Evolutionary conservation across 305 asterid genomes (phyloP), one percentile per base, ranked within the genome.

Genomic region (Euphrasia arctica): DNA sequence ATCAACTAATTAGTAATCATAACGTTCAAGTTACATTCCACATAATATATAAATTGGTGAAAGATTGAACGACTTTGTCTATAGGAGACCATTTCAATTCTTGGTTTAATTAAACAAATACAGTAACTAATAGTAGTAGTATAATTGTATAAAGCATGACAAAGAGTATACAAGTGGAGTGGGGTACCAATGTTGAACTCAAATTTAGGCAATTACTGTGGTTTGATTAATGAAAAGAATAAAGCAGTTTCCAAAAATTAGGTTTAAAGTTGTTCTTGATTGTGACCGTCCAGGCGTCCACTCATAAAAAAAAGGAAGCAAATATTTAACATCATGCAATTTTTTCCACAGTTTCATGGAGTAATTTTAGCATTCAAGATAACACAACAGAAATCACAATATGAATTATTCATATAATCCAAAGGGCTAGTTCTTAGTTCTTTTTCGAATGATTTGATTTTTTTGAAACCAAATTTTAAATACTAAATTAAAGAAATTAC

Each of bases 271-370:
- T 58, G 60, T 12, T 65, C 28, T 28, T 31, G 76, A 67, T 45
- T 18, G 71, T 51, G 79, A 75, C 68, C 52, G 12, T 70, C 73
- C 75, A 70, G 57, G 61, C 51, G 2, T 55, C 27, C 27, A 25
- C 27, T 25, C 27, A 29, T 31, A 29, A 70, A 61, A 66, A 62
- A 50, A 65, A 69, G 60, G 69, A 74, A 60, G 27, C 27, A 25
- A 25, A 25, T 25, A 18, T 18, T 18, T 18, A 25, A 70, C 15
- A 74, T 58, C 71, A 1, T 32, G 5, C 36, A 32, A 32, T 32
- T 32, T 5, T 3, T 32, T 25, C 27, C 27, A 25, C 27, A 25
- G 27, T 25, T 25, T 25, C 27, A 25, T 25, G 27, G 27, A 25
- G 27, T 25, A 25, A 25, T 25, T 25, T 25, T 25, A 25, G 27